These are phyloP conservation scores for Fusarium pilosicola DNA, from an alignment of 2,329 filamentous ascomycete genomes.

Conservation along the genomic window DNA sequence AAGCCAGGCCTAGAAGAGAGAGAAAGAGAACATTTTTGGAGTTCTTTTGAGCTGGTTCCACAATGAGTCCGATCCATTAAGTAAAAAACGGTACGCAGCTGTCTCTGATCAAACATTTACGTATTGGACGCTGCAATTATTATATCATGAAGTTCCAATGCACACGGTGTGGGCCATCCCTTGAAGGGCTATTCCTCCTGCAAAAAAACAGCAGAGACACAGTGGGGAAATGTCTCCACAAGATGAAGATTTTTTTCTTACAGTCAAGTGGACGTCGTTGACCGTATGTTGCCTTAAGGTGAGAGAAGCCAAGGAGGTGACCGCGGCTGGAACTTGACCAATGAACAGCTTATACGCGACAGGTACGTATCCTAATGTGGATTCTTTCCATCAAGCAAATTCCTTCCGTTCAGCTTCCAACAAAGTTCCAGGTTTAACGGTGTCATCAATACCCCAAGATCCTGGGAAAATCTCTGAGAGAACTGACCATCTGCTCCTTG, in stretches of 20 bases:
- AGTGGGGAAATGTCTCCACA: slow-evolving; percentile 19
- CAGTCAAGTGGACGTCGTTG: background rate
- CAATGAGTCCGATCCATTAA: slow-evolving; percentile 19
- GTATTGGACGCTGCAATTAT: slow-evolving; percentile 26
- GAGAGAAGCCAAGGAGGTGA: slow-evolving; percentile 8
- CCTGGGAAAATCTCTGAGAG: slow-evolving; percentile 38
- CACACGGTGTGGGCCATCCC: slow-evolving; percentile 18
- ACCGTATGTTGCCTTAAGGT: slow-evolving; percentile 33
- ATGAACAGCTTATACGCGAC: background rate
- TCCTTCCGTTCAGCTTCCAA: slow-evolving; percentile 23
- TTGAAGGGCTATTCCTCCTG: slow-evolving; percentile 9
- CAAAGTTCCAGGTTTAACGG: slow-evolving; percentile 17
- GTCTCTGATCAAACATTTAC: slow-evolving; percentile 16
- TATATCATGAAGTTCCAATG: slow-evolving; percentile 6
- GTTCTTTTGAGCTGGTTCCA: slow-evolving; percentile 16
- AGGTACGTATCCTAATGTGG: slow-evolving; percentile 6
- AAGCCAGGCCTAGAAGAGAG: slow-evolving; percentile 20
- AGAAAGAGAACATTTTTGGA: slow-evolving; percentile 1
- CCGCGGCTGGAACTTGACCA: slow-evolving; percentile 13
- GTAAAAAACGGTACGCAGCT: slow-evolving; percentile 23
- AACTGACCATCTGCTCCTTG: slow-evolving; percentile 10
- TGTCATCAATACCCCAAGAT: slow-evolving; percentile 17
- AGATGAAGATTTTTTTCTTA: slow-evolving; percentile 32
- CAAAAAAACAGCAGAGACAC: slow-evolving; percentile 16
- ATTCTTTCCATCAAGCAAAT: background rate